phyloP scores from a whole-genome alignment of 2,329 filamentous ascomycete genomes.

The Xylaria sp. region DNA sequence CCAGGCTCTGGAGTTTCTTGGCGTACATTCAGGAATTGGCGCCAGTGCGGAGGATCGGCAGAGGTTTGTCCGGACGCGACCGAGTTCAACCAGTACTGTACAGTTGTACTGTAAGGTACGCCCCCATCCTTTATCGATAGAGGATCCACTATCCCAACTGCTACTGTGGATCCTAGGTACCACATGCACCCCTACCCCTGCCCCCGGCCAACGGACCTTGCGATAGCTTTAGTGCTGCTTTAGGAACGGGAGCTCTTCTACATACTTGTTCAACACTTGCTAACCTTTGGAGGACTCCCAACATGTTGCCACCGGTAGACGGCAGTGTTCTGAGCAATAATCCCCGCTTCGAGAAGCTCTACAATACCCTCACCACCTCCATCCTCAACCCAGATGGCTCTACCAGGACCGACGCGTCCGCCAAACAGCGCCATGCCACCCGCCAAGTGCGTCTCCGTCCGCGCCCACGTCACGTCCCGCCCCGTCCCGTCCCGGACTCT shows the following conservation, averaged over 20 bases:
- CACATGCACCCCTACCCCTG: too few species aligned
- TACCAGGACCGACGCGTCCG: slow-evolving; percentile 56
- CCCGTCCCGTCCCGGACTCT: too few species aligned
- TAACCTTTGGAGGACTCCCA: too few species aligned
- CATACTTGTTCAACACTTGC: too few species aligned
- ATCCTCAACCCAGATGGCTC: slow-evolving; percentile 64
- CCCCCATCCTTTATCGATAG: background rate
- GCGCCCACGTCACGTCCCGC: background rate
- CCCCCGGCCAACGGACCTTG: too few species aligned
- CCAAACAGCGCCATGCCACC: slow-evolving; percentile 56
- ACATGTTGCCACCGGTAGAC: slow-evolving; percentile 65
- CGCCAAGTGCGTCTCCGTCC: slow-evolving; percentile 49
- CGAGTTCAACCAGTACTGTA: too few species aligned
- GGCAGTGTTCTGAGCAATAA: slow-evolving; percentile 59
- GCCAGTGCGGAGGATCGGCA: background rate
- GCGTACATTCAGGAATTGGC: background rate
- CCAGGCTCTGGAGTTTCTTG: background rate
- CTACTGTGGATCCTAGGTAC: too few species aligned
- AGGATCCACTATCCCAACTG: background rate
- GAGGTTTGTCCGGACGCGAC: slow-evolving; percentile 12
- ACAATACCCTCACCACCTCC: slow-evolving; percentile 58
- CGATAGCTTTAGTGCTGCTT: too few species aligned
- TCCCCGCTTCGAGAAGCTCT: slow-evolving; percentile 64
- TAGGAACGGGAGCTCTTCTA: too few species aligned
- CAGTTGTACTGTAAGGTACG: too few species aligned